phyloP scores from a whole-genome alignment of 345 rosid species.

The Citrus glauca region DNA sequence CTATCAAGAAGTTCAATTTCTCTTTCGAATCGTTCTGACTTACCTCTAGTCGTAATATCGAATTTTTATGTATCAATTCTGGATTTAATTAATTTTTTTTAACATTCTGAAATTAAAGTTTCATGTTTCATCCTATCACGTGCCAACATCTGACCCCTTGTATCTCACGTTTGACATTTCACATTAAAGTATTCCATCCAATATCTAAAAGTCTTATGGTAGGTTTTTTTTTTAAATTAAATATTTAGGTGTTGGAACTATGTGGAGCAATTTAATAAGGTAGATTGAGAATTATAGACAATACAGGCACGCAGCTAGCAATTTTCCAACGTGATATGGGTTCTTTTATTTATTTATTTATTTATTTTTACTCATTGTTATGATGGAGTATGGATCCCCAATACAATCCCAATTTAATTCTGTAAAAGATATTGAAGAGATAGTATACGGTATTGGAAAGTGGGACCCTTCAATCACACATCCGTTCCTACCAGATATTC shows the following conservation, averaged over 20 bases:
- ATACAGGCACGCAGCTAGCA: not conserved
- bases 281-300: not conserved
- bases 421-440: not conserved
- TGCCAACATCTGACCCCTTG: too few species aligned
- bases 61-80: too few species aligned
- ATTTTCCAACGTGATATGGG: not conserved
- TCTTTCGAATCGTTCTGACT: not conserved
- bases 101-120: too few species aligned
- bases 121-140: too few species aligned
- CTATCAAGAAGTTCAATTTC: not conserved
- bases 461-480: conserved; percentile 18
- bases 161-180: not conserved
- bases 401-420: not conserved
- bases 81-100: too few species aligned
- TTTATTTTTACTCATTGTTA: not conserved
- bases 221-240: not conserved
- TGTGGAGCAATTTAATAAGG: not conserved
- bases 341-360: too few species aligned
- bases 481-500: not conserved
- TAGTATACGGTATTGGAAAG: not conserved
- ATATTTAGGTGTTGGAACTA: not conserved
- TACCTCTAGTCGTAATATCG: too few species aligned
- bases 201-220: not conserved
- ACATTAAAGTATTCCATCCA: not conserved
- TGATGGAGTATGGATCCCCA: conserved; percentile 13